A percentile compares a stretch with the other conserved stretches of the same genome.
phyloP scores from a whole-genome alignment of 1,284 basidiomycete species.

The Puccinia brachypodii region DNA sequence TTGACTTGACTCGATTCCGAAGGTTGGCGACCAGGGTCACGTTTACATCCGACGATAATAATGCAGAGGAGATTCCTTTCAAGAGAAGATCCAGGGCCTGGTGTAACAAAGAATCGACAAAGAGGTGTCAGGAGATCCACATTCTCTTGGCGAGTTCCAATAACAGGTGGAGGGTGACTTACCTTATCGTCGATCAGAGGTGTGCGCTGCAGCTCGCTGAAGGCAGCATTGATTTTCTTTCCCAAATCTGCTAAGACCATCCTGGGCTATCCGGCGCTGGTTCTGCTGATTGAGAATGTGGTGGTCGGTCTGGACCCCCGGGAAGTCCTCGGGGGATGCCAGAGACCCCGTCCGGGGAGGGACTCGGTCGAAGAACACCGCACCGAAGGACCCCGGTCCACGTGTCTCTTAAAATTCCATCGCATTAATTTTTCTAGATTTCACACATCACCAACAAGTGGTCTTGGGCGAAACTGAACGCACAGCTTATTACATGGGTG shows the following conservation, averaged over 20 bases:
- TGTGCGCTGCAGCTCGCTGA: constrained; percentile 82
- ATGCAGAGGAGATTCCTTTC: constrained; percentile 89
- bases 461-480: no score
- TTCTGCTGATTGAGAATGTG: not conserved
- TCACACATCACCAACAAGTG: no score
- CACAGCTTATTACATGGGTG: no score
- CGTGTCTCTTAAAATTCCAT: no score
- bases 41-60: constrained; percentile 96
- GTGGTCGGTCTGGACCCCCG: not conserved
- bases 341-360: no score
- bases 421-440: no score
- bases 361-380: no score
- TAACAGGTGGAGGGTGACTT: not conserved
- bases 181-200: constrained; percentile 87
- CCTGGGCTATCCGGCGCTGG: constrained; percentile 50
- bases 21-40: constrained; percentile 89
- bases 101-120: constrained; percentile 17
- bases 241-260: constrained; percentile 98
- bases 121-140: constrained; percentile 6
- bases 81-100: constrained; percentile 89
- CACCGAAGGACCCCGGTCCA: no score
- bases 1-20: constrained; percentile 83
- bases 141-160: not conserved
- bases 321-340: no score
- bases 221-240: constrained; percentile 85